Base-by-base conservation (phyloP, 2,329 filamentous ascomycete genomes). In the Aspergillus tamarii region DNA sequence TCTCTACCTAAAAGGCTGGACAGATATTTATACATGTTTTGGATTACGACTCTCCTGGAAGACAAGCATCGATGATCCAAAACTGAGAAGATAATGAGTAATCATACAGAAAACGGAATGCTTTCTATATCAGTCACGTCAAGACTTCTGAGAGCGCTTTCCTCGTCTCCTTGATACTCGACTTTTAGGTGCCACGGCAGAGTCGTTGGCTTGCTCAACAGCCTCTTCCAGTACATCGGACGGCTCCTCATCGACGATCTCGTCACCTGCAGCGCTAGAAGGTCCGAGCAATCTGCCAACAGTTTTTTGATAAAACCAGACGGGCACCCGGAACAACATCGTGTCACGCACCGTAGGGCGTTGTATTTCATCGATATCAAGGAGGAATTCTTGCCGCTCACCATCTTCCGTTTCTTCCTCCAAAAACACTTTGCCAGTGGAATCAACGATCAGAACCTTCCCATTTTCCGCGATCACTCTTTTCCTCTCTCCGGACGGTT, bases 401-500 rank as follows among this genome's bases (percentile, higher is more conserved):
- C 95, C 95, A 28, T 97, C 92, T 69, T 94, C 93, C 58, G 93
- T 92, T 72, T 92, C 87, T 74, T 96, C 92, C 79, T 98, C 94
- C n/a, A 99, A 84, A 75, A 92, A 99, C 14, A 99, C 95, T 71
- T 97, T 93, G 32, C 95, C 95, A 11, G 90, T 83, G 0, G 92
- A 92, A 79, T 99, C 94, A 4, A 99, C 95, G 61, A 99, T 90
- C 43, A 99, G 83, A 0, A 96, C 85, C 83, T 98, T 99, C 69
- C 95, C 95, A 72, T 99, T 99, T 83, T 97, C 91, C 2, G 94
- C 94, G 30, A 94, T 88, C 19, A 98, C 92, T 41, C 92, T 87
- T 84, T 94, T 96, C 81, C 92, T 92, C 39, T 90, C 85, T 23
- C 94, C 93, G 43, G 89, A 86, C 1, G 92, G 88, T 12, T 88